These are phyloP conservation scores for Poterioochromonas sp. DNA, from an alignment of 352 stramenopile genomes.

Conservation along the genomic window DNA sequence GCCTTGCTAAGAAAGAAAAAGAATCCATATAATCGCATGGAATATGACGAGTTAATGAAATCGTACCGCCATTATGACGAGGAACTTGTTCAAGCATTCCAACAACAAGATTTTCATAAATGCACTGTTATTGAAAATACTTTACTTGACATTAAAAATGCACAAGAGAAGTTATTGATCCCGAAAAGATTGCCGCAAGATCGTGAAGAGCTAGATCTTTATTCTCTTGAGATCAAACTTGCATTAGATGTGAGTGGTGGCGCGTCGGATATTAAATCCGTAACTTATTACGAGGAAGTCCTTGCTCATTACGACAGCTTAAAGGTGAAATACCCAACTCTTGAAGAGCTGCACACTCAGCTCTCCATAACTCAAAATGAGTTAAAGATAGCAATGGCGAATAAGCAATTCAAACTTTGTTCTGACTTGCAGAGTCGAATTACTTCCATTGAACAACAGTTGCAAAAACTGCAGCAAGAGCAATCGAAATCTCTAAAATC, in stretches of 20 bases:
- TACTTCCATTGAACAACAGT: constrained; percentile 39
- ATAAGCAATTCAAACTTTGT: constrained; percentile 54
- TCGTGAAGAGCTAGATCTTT: constrained; percentile 6
- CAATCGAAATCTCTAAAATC: constrained; percentile 18
- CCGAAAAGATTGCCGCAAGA: background rate
- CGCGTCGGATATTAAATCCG: background rate
- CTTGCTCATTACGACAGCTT: constrained; percentile 38
- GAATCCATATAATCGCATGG: background rate
- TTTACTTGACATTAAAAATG: background rate
- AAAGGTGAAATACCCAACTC: constrained; percentile 53
- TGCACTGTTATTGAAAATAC: background rate
- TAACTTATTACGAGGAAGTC: background rate
- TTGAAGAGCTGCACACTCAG: constrained; percentile 53
- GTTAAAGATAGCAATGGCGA: constrained; percentile 50
- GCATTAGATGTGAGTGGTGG: background rate
- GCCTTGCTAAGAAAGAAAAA: background rate
- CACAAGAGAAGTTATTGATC: background rate
- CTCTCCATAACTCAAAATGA: constrained; percentile 43
- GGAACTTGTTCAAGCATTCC: background rate
- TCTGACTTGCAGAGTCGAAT: constrained; percentile 53
- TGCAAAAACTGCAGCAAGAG: background rate
- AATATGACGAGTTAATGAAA: background rate
- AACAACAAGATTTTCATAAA: background rate
- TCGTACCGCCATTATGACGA: too few relatives aligned
- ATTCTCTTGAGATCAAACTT: constrained; percentile 36